Evolutionary conservation across 2,329 filamentous ascomycete genomes (phyloP), one percentile per base, ranked within the genome.

Genomic region (Seiridium unicorne): DNA sequence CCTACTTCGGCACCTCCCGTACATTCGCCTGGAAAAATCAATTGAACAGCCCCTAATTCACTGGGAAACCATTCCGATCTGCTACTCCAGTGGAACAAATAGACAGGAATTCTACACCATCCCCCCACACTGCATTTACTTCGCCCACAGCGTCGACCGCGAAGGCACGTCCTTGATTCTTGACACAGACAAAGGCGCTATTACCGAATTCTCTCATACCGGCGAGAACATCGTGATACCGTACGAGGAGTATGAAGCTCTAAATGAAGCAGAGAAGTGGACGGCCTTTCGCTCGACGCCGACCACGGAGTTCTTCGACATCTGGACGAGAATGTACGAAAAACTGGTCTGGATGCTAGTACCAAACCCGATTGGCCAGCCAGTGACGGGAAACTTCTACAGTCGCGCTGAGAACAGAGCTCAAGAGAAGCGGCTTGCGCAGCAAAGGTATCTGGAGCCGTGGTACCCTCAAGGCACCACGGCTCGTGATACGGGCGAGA

Each of bases 1-100:
- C 47, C 46, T 58, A 6, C 56, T 53, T 51, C 56, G 46, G 18
- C 56, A 58, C 36, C 56, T 58, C 3, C 44, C 56, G n/a, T 58
- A 51, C 26, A 44, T 58, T 31, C 56, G 56, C 9, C 0, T 35
- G 11, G 47, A 42, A 18, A 44, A 34, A 1, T 3, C 6, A 10
- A 51, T 5, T 18, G 44, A 58, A 3, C 46, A 26, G 18, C 32
- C 38, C 0, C 8, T 4, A 4, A 32, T 53, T n/a, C 49, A 53
- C 36, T 38, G 18, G 32, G 49, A 53, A 36, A 53, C 49, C 9
- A 40, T 53, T n/a, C 32, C 34, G 7, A 13, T 53, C 3, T 53
- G 49, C 36, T 53, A 53, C n/a, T 18, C 49, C 6, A 31, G 34
- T n/a, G 18, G 18, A 10, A 13, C 10, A 36, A n/a, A 6, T 34